Evolutionary conservation across 768 basidiomycete species (phyloP), one percentile per base, ranked within the genome.

Genomic region (Phylloporus arenicola): DNA sequence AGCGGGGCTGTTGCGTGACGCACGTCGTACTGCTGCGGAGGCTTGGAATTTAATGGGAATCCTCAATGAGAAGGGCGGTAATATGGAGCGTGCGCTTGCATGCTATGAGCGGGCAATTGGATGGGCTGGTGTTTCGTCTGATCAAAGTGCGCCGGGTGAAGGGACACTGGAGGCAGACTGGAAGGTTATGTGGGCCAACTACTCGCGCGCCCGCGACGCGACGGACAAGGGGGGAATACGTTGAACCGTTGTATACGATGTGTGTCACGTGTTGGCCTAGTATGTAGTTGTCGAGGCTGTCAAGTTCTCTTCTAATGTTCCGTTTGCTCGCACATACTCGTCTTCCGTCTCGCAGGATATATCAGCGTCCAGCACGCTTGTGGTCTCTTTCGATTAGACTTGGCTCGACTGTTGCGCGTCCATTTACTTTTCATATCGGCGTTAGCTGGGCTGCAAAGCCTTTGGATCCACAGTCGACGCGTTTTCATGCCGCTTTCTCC

Each of bases 391-490:
- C 56, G 6, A 20, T 50, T 35, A 62, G 62, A 38, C 50, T 50
- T 33, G 52, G 14, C n/a, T 66, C 66, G 4, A 59, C 60, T 6
- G 41, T 64, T 22, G 65, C 73, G 14, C 71, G 73, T 17, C 76
- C 86, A 6, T 92, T 83, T 62, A 80, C 70, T 30, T 90, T 92
- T 64, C 81, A 89, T 59, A 72, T 90, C 33, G 88, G 85, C 46
- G 77, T 79, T 14, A 85, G 86, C 65, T 92, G 87, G 84, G 82
- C 81, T 25, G 82, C 81, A 37, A 92, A 92, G 63, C 81, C 86
- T 16, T 64, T 72, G 10, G 73, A 68, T 53, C 71, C 54, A 48
- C 69, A 71, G 54, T 60, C 69, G 31, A 52, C 57, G 17, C 67
- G 64, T 27, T 53, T 68, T 41, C 66, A 67, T 53, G 45, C 64